Evolutionary conservation across 2,329 filamentous ascomycete species (phyloP), one percentile per base, ranked within the genome.

Genomic region (Pseudogymnoascus verrucosus): DNA sequence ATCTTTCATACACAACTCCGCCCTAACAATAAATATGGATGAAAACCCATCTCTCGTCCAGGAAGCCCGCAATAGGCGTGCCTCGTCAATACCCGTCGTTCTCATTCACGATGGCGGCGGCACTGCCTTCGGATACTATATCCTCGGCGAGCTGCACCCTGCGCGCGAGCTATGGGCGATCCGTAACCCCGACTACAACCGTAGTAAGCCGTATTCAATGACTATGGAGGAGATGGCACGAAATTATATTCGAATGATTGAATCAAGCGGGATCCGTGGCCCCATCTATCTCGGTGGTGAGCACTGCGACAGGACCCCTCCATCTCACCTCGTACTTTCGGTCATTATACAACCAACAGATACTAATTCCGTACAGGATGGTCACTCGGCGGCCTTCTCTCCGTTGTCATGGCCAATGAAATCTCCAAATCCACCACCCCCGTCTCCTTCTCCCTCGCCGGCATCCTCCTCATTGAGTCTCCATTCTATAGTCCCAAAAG

Each of bases 111-210:
- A 61, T 21, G 34, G 59, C 34, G 59, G 59, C 14, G 59, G 59
- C 11, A 23, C 19, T 11, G 14, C 16, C 6, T 61, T 61, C 39
- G 34, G 14, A 26, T 61, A 61, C 59, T 61, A 39, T 19, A 6
- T 61, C 10, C 16, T 61, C n/a, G 59, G 16, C 14, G 59, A 61
- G 36, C 59, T 61, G 14, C 34, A 14, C 21, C 47, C 47, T 19
- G 28, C 51, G 28, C 59, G 59, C n/a, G 59, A 61, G 34, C 21
- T 61, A 44, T 61, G 59, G 59, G 59, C 59, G 59, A 42, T 61
- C 34, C 16, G 21, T 21, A 42, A 61, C 11, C 59, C 59, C 26
- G 16, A 61, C 59, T 42, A 23, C 59, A 5, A 44, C 10, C 12
- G 39, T 26, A 31, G 11, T 10, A 44, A 1, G 34, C 59, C 39